These are phyloP conservation scores for Pichia cephalocereana DNA, from an alignment of 805 yeast genomes.

Conservation along the genomic window DNA sequence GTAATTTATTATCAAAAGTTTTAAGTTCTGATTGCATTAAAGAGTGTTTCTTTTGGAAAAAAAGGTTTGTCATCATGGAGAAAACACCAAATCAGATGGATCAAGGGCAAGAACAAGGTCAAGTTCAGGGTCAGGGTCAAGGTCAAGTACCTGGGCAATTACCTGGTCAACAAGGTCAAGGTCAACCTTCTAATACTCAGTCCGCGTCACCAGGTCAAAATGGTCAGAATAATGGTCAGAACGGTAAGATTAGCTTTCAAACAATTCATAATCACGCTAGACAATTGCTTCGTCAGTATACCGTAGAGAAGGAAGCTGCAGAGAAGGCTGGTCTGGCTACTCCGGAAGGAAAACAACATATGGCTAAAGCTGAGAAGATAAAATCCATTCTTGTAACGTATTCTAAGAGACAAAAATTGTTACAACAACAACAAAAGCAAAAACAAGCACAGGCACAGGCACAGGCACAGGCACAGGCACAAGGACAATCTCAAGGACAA, in stretches of 20 bases:
- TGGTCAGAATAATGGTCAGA: conserved; percentile 11
- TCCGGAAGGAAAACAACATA: conserved; percentile 53
- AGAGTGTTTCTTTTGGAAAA: too few relatives aligned
- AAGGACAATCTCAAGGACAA: conserved; percentile 6
- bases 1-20: too few relatives aligned
- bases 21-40: too few relatives aligned
- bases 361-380: conserved; percentile 53
- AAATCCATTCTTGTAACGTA: conserved; percentile 47
- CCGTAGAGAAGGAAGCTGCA: conserved; percentile 51
- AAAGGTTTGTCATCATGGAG: too few relatives aligned
- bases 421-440: conserved; percentile 25
- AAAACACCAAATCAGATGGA: too few relatives aligned
- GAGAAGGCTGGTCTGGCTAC: conserved; percentile 51
- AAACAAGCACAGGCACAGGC: conserved; percentile 14
- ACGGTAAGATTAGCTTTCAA: conserved; percentile 10
- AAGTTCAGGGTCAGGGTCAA: too few relatives aligned
- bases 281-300: conserved; percentile 51
- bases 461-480: conserved; percentile 8
- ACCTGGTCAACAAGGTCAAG: not conserved
- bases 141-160: too few relatives aligned
- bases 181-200: not conserved
- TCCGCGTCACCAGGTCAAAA: not conserved
- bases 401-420: conserved; percentile 20
- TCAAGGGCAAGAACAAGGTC: too few relatives aligned
- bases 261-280: conserved; percentile 46